Percentiles rank a stretch among this genome's conserved stretches.
Conservation (phyloP, 2,329 filamentous ascomycete genomes). For the Pseudogymnoascus sp. region DNA sequence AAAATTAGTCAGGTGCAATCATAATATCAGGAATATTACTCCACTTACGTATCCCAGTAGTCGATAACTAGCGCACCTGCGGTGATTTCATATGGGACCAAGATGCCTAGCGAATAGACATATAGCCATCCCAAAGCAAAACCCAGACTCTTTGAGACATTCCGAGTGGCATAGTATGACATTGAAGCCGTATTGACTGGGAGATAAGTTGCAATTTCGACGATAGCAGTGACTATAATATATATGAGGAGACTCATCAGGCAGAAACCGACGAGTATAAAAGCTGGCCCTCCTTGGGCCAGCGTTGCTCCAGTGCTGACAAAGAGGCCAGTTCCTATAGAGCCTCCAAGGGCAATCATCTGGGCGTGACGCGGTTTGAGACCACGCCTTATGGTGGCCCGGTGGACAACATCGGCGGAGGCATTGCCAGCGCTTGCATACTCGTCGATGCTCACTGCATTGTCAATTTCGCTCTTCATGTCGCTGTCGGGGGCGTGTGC, state of each 20-base stretch:
- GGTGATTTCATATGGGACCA: conserved; percentile 49
- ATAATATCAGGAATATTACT: too few species aligned
- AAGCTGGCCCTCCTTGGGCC: too few species aligned
- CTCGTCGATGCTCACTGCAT: too few species aligned
- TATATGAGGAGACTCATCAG: too few species aligned
- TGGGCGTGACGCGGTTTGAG: conserved; percentile 26
- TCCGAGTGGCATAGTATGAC: conserved; percentile 47
- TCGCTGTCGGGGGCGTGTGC: too few species aligned
- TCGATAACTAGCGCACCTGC: conserved; percentile 50
- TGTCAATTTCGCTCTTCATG: too few species aligned
- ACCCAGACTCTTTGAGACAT: conserved; percentile 35
- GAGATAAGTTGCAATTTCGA: conserved; percentile 47
- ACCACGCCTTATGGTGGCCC: conserved; percentile 20
- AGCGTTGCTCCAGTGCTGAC: conserved; percentile 33
- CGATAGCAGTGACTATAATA: conserved; percentile 25
- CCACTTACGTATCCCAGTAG: conserved; percentile 43
- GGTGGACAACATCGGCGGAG: neutral
- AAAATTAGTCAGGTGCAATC: too few species aligned
- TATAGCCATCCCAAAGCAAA: conserved; percentile 20
- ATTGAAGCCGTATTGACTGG: conserved; percentile 49
- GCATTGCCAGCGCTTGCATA: too few species aligned
- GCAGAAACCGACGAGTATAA: too few species aligned
- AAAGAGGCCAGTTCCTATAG: conserved; percentile 37
- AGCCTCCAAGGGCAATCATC: conserved; percentile 31
- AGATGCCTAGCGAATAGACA: conserved; percentile 52